Evolutionary conservation across 495 filamentous ascomycete genomes (phyloP).

Genomic region (Penicillium macrosclerotiorum): DNA sequence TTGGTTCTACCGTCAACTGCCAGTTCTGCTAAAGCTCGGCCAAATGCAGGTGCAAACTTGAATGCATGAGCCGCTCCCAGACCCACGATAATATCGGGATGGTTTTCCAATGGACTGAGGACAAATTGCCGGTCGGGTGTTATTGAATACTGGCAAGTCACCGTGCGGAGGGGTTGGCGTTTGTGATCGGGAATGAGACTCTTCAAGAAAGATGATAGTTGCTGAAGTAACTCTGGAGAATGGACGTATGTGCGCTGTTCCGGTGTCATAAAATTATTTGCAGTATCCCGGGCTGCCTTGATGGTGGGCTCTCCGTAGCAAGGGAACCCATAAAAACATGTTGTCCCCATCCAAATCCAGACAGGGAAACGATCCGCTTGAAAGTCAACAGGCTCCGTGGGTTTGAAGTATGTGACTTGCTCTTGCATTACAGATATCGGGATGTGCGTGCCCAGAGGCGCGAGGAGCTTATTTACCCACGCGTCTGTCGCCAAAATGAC

Average conservation of each 20-base stretch:
- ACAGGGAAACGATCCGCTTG: conserved; percentile 20
- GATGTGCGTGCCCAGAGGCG: conserved; percentile 23
- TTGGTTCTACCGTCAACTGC: conserved; percentile 26
- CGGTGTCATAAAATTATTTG: conserved; percentile 29
- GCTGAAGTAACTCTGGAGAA: conserved; percentile 19
- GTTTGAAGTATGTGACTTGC: conserved; percentile 33
- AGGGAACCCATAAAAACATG: conserved; percentile 28
- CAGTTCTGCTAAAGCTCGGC: conserved; percentile 27
- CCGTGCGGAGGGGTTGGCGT: conserved; percentile 25
- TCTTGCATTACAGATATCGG: conserved; percentile 31
- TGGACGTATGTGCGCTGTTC: conserved; percentile 29
- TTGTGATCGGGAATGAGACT: conserved; percentile 22
- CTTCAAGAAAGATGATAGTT: conserved; percentile 20
- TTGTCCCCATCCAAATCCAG: conserved; percentile 27
- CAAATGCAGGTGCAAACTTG: conserved; percentile 32
- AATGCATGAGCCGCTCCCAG: conserved; percentile 32
- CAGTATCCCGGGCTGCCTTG: conserved; percentile 26
- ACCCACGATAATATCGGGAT: conserved; percentile 26
- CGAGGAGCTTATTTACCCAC: conserved; percentile 29
- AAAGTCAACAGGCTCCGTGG: conserved; percentile 15
- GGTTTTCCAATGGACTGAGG: conserved; percentile 23
- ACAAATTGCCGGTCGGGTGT: conserved; percentile 29
- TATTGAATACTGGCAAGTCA: conserved; percentile 31
- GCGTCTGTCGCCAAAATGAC: conserved; percentile 29
- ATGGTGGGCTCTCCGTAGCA: conserved; percentile 31